Conservation (phyloP, 2,329 filamentous ascomycete genomes). For the Endothia cerciana region DNA sequence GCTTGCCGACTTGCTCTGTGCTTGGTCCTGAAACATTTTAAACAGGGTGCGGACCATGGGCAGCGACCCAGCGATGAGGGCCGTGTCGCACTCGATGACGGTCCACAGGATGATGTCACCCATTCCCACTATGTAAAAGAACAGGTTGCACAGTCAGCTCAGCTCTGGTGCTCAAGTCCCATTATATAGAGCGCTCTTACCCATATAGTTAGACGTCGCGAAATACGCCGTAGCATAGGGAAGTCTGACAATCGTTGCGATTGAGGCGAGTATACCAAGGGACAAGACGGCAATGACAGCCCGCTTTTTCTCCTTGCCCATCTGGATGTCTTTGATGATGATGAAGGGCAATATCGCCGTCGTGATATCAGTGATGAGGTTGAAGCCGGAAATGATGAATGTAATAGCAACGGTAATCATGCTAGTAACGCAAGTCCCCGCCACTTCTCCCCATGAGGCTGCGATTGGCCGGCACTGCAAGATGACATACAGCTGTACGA, state of each 20-base stretch:
- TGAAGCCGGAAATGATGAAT: conserved; percentile 29
- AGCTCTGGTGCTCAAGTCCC: not conserved
- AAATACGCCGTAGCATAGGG: conserved; percentile 3
- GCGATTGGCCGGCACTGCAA: conserved; percentile 29
- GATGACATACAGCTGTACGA: conserved; percentile 25
- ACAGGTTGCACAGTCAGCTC: not conserved
- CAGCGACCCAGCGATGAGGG: conserved; percentile 28
- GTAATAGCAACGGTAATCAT: conserved; percentile 26
- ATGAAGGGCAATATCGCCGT: conserved; percentile 16
- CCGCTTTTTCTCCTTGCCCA: conserved; percentile 22
- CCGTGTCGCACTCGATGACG: conserved; percentile 26
- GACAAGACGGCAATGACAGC: conserved; percentile 22
- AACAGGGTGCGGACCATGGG: conserved; percentile 27
- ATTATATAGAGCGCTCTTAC: not conserved
- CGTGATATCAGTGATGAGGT: conserved; percentile 21
- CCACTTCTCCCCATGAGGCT: conserved; percentile 25
- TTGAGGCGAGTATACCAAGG: conserved; percentile 25
- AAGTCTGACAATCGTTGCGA: conserved; percentile 26
- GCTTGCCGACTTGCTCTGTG: not conserved
- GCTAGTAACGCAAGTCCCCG: conserved; percentile 17
- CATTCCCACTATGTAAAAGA: conserved; percentile 11
- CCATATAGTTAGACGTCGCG: not conserved
- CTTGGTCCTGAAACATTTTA: conserved; percentile 9
- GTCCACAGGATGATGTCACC: conserved; percentile 29
- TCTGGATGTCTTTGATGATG: conserved; percentile 24